Percentiles rank a stretch among this genome's conserved stretches.
Conservation (phyloP, 805 yeast species). For the Starmerella geochares region DNA sequence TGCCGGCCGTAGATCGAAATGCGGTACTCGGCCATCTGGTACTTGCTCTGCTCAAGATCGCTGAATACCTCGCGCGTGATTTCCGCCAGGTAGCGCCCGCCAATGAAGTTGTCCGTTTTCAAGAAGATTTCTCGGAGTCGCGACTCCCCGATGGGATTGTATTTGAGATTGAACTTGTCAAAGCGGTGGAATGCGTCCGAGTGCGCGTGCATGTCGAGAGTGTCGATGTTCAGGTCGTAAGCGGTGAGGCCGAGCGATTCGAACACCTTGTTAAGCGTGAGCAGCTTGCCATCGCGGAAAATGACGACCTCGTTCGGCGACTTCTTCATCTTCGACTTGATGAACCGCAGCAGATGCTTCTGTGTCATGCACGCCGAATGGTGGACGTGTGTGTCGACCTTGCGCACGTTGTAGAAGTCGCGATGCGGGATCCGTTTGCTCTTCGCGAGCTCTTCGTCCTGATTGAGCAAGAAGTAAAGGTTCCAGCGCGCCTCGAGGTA, state of each 20-base stretch:
- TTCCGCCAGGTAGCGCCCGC: slow-evolving; percentile 86
- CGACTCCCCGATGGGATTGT: slow-evolving; percentile 97
- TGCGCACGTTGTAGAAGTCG: slow-evolving; percentile 91
- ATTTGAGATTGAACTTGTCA: slow-evolving; percentile 92
- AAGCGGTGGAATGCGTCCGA: slow-evolving; percentile 96
- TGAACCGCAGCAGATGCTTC: slow-evolving; percentile 86
- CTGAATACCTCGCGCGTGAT: slow-evolving; percentile 86
- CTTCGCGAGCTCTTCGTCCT: slow-evolving; percentile 82
- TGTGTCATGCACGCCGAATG: slow-evolving; percentile 99
- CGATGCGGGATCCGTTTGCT: slow-evolving; percentile 92
- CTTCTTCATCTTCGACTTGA: slow-evolving; percentile 86
- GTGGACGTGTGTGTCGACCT: slow-evolving; percentile 97
- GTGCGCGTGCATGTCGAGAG: slow-evolving; percentile 98
- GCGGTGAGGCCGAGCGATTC: slow-evolving; percentile 84
- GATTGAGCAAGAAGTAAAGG: slow-evolving; percentile 74
- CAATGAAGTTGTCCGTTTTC: slow-evolving; percentile 86
- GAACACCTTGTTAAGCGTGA: slow-evolving; percentile 83
- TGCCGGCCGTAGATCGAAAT: slow-evolving; percentile 90
- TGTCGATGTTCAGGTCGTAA: slow-evolving; percentile 89
- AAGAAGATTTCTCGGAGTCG: slow-evolving; percentile 90
- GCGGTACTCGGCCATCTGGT: slow-evolving; percentile 95
- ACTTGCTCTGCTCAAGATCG: slow-evolving; percentile 88
- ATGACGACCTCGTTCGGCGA: slow-evolving; percentile 82
- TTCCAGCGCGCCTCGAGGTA: slow-evolving; percentile 96
- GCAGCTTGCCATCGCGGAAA: slow-evolving; percentile 78